Base-by-base conservation (phyloP, 2,329 filamentous ascomycete species). In the Xylaria sp. region DNA sequence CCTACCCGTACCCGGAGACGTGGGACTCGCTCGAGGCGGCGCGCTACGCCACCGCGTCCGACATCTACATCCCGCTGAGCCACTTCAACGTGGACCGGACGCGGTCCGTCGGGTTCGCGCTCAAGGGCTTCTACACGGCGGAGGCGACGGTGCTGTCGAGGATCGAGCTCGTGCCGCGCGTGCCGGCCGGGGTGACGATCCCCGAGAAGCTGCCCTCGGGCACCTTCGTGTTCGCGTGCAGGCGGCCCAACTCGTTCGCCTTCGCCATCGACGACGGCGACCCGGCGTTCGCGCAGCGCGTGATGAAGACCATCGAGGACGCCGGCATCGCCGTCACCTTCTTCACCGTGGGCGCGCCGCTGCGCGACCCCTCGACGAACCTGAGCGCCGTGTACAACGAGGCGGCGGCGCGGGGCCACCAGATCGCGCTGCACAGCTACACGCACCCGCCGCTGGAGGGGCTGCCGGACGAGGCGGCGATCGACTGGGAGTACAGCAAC, bases 191-290 rank as follows among this genome's bases (percentile, higher is more conserved):
- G 17, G 78, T 81, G 56, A 74, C 66, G 24, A 73, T 87, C 7
- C 85, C 85, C 1, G 70, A 72, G 52, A 89, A 89, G 71, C 72
- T 86, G 24, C 78, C 84, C 0, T 85, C 79, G 1, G 86, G 86
- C 6, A 78, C 77, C 18, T 74, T 89, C 29, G 74, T 86, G 42
- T 83, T 88, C 63, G 76, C 80, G 6, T 89, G 87, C 76, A 86
- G 81, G 60, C 78, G 85, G 17, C 85, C 86, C 43, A 87, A 88
- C 72, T 85, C 82, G 0, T 89, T 90, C 66, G 87, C 87, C 1
- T 89, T 90, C 68, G 86, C 86, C 45, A 89, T 90, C 59, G 87
- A 89, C 66, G 87, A 90, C 67, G 87, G 86, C 19, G 76, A 81
- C 46, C 86, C 86, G 43, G 64, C 72, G 29, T 77, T 81, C 52